Evolutionary conservation across 1,284 basidiomycete species (phyloP), one percentile per base, ranked within the genome.

Genomic region (Sparassis latifolia): DNA sequence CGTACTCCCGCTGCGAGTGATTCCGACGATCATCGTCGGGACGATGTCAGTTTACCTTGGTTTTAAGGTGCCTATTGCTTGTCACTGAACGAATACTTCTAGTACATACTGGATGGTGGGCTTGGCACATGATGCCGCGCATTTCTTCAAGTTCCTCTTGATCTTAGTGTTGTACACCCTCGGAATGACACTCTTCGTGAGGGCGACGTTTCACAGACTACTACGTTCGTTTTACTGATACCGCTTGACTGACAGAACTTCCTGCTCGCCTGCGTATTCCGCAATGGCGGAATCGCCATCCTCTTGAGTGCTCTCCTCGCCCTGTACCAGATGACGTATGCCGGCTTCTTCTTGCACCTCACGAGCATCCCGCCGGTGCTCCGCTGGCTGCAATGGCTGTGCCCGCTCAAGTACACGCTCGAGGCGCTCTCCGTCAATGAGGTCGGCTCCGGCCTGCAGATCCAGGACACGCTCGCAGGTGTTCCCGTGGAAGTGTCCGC

Each of bases 61-160:
- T 35, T 32, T 33, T 48, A 32, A 44, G 38, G n/a, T 10, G 35
- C 5, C 6, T 42, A 45, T 40, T 10, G 4, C 32, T 48, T 47
- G 20, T 48, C 45, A 53, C 33, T 57, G 35, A 43, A 37, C 6
- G 1, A 48, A 55, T 52, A 49, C 51, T 33, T 45, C 2, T 52
- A 89, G 86, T 49, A 86, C 85, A 10, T 92, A 95, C 63, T 96
- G 90, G 86, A 92, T 96, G 92, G 90, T 92, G 10, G 92, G 93
- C 6, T 78, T 96, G 1, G 77, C 87, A 1, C 73, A 72, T 20
- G 66, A 69, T 44, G 59, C 69, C 2, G 63, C 64, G 2, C 60
- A 68, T 50, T 69, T 62, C 59, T 70, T 69, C 66, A 70, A 69
- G 38, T 70, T 66, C 59, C 54, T 69, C 5, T 66, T 70, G 54